Percentiles rank a stretch among this genome's conserved stretches.
phyloP scores from a whole-genome alignment of 495 filamentous ascomycete genomes.

The Staphylotrichum longicolle region DNA sequence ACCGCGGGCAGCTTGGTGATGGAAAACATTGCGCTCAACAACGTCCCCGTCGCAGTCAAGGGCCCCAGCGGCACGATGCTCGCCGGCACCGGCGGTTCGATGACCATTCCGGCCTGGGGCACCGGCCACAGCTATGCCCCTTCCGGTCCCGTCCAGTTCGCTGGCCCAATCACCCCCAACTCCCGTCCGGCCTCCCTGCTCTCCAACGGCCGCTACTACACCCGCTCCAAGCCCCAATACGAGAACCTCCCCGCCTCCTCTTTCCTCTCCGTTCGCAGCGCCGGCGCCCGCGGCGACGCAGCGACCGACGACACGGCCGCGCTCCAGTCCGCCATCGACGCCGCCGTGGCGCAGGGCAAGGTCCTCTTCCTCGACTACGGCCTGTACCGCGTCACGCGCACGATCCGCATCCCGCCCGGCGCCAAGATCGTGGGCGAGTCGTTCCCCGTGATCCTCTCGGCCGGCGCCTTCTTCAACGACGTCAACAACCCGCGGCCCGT shows the following conservation, averaged over 20 bases:
- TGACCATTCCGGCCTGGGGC: conserved; percentile 52
- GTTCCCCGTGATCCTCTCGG: conserved; percentile 82
- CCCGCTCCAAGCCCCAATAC: conserved; percentile 61
- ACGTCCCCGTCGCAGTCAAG: conserved; percentile 60
- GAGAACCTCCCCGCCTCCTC: conserved; percentile 46
- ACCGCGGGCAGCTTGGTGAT: conserved; percentile 54
- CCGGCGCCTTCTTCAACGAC: conserved; percentile 68
- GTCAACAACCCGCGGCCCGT: conserved; percentile 65
- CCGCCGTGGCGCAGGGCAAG: conserved; percentile 57
- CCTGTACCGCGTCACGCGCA: conserved; percentile 62
- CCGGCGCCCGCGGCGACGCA: conserved; percentile 72
- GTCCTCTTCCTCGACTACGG: conserved; percentile 59
- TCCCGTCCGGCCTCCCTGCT: conserved; percentile 40
- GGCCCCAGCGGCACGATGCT: conserved; percentile 53
- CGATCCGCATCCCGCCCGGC: conserved; percentile 62
- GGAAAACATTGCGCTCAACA: conserved; percentile 67
- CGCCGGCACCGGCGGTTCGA: conserved; percentile 53
- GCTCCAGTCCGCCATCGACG: conserved; percentile 58
- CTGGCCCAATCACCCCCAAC: conserved; percentile 40
- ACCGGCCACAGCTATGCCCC: conserved; percentile 46
- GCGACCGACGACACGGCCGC: conserved; percentile 65
- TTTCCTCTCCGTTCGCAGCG: conserved; percentile 61
- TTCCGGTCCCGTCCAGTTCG: conserved; percentile 37
- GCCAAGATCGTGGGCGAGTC: conserved; percentile 77
- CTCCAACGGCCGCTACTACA: conserved; percentile 45